Evolutionary conservation across 2,329 filamentous ascomycete species (phyloP).

Genomic region (Epichloe uncinata): DNA sequence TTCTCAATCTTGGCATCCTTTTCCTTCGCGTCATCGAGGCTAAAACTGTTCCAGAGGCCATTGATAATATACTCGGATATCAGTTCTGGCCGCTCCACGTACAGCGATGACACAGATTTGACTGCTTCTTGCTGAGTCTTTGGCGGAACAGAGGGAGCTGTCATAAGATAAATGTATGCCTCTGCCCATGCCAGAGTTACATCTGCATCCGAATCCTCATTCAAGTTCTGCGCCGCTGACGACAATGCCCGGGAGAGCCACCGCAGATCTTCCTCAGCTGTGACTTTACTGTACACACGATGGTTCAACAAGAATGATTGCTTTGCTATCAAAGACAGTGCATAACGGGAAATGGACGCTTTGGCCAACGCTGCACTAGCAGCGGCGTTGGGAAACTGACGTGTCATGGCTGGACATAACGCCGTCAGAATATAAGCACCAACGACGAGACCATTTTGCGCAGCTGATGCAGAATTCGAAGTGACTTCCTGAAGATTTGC

Average conservation of each 20-base stretch:
- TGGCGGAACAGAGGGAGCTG: slow-evolving; percentile 45
- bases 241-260: slow-evolving; percentile 65
- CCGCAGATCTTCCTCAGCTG: slow-evolving; percentile 57
- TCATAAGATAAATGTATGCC: slow-evolving; percentile 66
- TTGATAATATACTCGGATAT: slow-evolving; percentile 52
- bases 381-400: slow-evolving; percentile 40
- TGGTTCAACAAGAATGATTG: slow-evolving; percentile 77
- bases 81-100: slow-evolving; percentile 41
- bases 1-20: slow-evolving; percentile 64
- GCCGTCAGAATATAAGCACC: slow-evolving; percentile 63
- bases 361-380: slow-evolving; percentile 36
- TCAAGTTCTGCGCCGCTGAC: slow-evolving; percentile 43
- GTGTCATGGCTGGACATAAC: slow-evolving; percentile 42
- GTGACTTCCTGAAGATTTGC: slow-evolving; percentile 66
- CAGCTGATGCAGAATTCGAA: slow-evolving; percentile 63
- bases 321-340: slow-evolving; percentile 60
- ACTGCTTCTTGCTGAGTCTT: slow-evolving; percentile 50
- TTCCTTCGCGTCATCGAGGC: slow-evolving; percentile 51
- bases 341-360: slow-evolving; percentile 48
- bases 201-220: slow-evolving; percentile 31
- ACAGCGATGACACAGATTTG: slow-evolving; percentile 49
- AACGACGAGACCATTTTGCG: slow-evolving; percentile 71
- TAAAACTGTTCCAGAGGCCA: slow-evolving; percentile 71
- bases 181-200: slow-evolving; percentile 67
- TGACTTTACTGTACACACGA: slow-evolving; percentile 71